phyloP scores from a whole-genome alignment of 805 yeast species.

The Torulaspora microellipsoides region DNA sequence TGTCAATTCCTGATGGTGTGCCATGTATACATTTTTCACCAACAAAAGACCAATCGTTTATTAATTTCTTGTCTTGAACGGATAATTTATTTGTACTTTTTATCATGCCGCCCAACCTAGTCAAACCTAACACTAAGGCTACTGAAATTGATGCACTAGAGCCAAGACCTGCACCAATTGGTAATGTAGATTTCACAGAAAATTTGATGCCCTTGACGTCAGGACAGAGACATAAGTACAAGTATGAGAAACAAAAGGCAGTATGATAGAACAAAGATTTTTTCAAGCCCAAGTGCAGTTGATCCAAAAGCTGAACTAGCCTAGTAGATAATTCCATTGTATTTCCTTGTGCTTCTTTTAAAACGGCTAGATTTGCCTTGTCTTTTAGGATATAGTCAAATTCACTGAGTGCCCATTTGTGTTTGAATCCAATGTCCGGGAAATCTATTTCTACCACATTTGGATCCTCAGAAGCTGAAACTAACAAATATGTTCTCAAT shows the following conservation, averaged over 20 bases:
- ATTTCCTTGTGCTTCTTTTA: constrained; percentile 26
- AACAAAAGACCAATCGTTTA: constrained; percentile 83
- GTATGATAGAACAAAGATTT: constrained; percentile 67
- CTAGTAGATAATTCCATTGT: constrained; percentile 58
- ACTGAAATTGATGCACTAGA: constrained; percentile 90
- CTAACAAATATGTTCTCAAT: constrained; percentile 74
- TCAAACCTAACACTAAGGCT: constrained; percentile 70
- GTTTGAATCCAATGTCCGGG: constrained; percentile 71
- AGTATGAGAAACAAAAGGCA: constrained; percentile 77
- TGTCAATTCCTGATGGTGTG: constrained; percentile 94
- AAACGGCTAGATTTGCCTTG: constrained; percentile 10
- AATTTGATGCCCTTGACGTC: constrained; percentile 50
- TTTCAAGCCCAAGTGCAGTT: constrained; percentile 42
- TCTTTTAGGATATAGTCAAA: constrained; percentile 17
- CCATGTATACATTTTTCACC: constrained; percentile 97
- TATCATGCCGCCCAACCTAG: constrained; percentile 55
- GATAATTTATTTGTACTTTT: constrained; percentile 28
- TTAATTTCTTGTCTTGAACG: constrained; percentile 48
- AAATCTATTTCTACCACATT: constrained; percentile 60
- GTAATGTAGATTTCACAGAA: constrained; percentile 74
- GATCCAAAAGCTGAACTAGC: constrained; percentile 46
- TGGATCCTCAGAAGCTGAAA: constrained; percentile 40
- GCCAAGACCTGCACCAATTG: constrained; percentile 96
- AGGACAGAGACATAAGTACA: constrained; percentile 58
- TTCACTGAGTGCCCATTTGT: constrained; percentile 49